These are phyloP conservation scores for Fusarium sp. DNA, from an alignment of 2,329 filamentous ascomycete species.

Conservation along the genomic window DNA sequence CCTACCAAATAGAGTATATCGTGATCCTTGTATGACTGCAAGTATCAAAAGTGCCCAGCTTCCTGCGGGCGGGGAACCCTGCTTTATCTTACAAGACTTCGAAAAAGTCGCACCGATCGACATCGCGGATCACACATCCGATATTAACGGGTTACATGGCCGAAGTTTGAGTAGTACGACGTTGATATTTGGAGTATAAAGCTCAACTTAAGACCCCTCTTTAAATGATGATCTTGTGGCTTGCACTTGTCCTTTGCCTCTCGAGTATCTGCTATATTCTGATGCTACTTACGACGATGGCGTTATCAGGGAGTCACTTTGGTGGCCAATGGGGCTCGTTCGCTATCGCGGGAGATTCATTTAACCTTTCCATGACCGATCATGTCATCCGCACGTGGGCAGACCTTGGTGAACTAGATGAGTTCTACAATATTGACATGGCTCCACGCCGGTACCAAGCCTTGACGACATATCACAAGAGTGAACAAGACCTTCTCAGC, in stretches of 20 bases:
- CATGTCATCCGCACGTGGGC: conserved; percentile 29
- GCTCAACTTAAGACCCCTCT: too few relatives aligned
- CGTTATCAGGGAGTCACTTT: not conserved
- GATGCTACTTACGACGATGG: not conserved
- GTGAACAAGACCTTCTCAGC: conserved; percentile 6
- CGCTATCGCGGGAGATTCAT: not conserved
- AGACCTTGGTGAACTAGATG: conserved; percentile 11
- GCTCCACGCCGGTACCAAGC: conserved; percentile 8
- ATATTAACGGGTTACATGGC: conserved; percentile 5
- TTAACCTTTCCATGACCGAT: conserved; percentile 22
- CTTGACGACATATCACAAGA: conserved; percentile 5
- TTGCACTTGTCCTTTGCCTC: not conserved
- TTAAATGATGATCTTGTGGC: not conserved
- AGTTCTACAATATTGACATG: conserved; percentile 27
- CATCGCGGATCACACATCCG: conserved; percentile 8
- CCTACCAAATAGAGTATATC: conserved; percentile 27
- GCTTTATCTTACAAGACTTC: not conserved
- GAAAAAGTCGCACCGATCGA: conserved; percentile 3
- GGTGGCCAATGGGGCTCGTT: not conserved
- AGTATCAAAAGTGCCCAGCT: conserved; percentile 25
- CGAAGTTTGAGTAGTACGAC: not conserved
- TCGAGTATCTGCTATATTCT: not conserved
- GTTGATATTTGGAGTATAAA: conserved; percentile 5
- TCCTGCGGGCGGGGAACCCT: conserved; percentile 31
- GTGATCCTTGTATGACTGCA: conserved; percentile 4